Conservation (phyloP, 345 rosid species). For the Erysimum cheiranthoides region DNA sequence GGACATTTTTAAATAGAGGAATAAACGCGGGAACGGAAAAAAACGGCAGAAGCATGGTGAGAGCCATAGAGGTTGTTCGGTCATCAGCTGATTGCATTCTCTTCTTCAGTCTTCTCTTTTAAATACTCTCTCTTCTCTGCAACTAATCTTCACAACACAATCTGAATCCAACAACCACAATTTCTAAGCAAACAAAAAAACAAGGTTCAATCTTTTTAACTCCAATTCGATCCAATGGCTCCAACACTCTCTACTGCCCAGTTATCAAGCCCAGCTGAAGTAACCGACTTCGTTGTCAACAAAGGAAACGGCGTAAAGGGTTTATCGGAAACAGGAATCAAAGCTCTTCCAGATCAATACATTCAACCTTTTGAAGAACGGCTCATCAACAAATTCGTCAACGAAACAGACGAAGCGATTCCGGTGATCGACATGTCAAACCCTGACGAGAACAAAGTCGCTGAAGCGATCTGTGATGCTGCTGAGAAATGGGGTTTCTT, state of each 20-base stretch:
- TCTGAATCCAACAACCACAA: neutral
- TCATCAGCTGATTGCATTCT: constrained; percentile 35
- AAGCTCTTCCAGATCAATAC: constrained; percentile 52
- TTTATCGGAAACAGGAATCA: constrained; percentile 54
- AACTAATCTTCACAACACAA: constrained; percentile 24
- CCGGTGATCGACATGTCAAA: constrained; percentile 57
- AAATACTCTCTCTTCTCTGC: constrained; percentile 42
- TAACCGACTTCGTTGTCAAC: constrained; percentile 52
- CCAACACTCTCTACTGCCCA: constrained; percentile 37
- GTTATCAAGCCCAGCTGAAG: constrained; percentile 35
- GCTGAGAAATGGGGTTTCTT: constrained; percentile 63
- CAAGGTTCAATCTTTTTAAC: neutral
- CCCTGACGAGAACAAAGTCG: constrained; percentile 44
- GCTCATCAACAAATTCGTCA: constrained; percentile 45
- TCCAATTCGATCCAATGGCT: constrained; percentile 40
- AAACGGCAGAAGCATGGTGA: constrained; percentile 43
- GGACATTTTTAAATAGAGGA: neutral
- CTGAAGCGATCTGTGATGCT: constrained; percentile 54
- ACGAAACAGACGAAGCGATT: constrained; percentile 45
- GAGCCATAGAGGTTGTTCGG: constrained; percentile 45
- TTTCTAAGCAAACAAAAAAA: neutral
- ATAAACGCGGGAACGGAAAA: constrained; percentile 37
- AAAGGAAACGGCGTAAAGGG: constrained; percentile 60
- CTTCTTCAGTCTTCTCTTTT: constrained; percentile 31
- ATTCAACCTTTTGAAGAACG: constrained; percentile 54